Evolutionary conservation across 2,329 filamentous ascomycete species (phyloP), one percentile per base, ranked within the genome.

Genomic region (Alternaria conjuncta): DNA sequence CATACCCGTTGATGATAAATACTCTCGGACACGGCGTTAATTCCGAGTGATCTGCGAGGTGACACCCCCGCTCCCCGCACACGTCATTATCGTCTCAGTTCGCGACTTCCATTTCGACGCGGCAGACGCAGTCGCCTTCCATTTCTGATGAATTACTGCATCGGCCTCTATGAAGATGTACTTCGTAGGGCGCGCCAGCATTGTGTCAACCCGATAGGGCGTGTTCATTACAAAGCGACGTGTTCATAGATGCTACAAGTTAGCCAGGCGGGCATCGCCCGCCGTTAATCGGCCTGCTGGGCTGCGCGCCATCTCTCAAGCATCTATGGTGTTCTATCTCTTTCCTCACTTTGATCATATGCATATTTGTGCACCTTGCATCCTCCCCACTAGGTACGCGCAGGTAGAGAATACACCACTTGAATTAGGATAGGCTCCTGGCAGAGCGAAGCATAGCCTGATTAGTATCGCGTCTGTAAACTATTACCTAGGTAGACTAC

Each of bases 1-100:
- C 30, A 60, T 18, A 12, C 25, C 43, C 12, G 20, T 53, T 62
- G 59, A 58, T 59, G 55, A 63, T 63, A 63, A 65, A 65, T 64
- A 58, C 54, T 5, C 49, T 10, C 30, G 49, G 49, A 36, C 0
- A 56, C 26, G 47, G 28, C 30, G 30, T 46, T 65, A 57, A 18
- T 20, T 57, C 62, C 56, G 56, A 55, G 41, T 36, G 28, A 32
- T 30, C 13, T 43, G 36, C 56, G 49, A 50, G 56, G 3, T 30
- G 49, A 21, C 30, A 30, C 25, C 59, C 55, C 59, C 59, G 44
- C 59, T 43, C 60, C 63, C 63, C 60, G 63, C 63, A 54, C 32
- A 53, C 59, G 60, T 65, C 63, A 63, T 58, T 21, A 6, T 57
- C 15, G 45, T 57, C 44, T 26, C 30, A 26, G 30, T 59, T 51